Base-by-base conservation (phyloP, 139 green algal species). In the Tetratostichococcus sp. region DNA sequence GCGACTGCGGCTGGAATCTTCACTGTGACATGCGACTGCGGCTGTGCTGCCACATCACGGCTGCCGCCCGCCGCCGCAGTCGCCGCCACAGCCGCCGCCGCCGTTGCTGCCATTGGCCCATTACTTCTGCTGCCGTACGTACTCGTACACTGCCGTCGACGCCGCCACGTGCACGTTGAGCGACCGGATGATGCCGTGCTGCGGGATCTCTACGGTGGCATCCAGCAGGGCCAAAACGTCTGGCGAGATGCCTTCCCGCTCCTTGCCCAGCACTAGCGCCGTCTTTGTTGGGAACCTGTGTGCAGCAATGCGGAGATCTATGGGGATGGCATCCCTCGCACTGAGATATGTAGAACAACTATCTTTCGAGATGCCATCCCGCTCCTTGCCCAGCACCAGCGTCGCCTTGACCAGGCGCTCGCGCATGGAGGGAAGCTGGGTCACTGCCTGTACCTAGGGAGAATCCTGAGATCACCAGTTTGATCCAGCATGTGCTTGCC, bases 111-210 rank as follows among this genome's bases (percentile, higher is more conserved):
- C n/a, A n/a, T n/a, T n/a, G n/a, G n/a, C n/a, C n/a, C n/a, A n/a
- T n/a, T 70, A 42, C 14, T 35, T 35, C 0, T 80, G 79, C 79
- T 95, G 91, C 35, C 84, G 69, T 3, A 89, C 92, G 80, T 93
- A 98, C 67, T 98, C 92, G 75, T 93, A 97, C 66, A 94, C 70
- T 2, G 89, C 86, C 25, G 98, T 90, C 0, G 93, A 92, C 1
- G 86, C 94, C 33, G 77, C 91, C 33, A 98, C 94, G 80, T 98
- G 94, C 21, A 97, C 94, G 80, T 98, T 98, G 32, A 98, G 83
- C 0, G 88, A 96, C 0, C 94, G 78, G 43, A 98, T 92, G 43
- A 97, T 42, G 21, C 94, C 93, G 2, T 94, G 68, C 83, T 98
- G 92, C 2, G 94, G 94, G 22, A 98, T 98, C 85, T 98, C 93